phyloP scores from a whole-genome alignment of 2,329 filamentous ascomycete species.

The Cryphonectria radicalis region DNA sequence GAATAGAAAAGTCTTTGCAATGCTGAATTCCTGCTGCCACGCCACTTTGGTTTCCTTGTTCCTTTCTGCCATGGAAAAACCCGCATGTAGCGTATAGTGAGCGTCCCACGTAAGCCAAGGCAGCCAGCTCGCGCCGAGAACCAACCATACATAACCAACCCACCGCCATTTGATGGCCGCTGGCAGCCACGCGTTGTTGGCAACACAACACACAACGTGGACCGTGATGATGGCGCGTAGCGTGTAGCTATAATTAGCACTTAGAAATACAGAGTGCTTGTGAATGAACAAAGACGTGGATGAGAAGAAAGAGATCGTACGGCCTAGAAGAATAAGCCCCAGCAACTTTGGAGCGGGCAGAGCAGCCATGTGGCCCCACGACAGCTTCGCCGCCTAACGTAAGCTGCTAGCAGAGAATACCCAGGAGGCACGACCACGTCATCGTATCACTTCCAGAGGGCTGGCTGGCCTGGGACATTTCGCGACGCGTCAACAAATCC shows the following conservation, averaged over 20 bases:
- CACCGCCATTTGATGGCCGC: not conserved
- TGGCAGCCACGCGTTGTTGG: not conserved
- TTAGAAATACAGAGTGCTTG: not conserved
- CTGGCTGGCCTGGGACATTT: not conserved
- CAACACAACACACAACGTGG: not conserved
- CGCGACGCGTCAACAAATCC: not conserved
- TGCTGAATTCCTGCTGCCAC: not conserved
- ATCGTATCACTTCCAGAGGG: not conserved
- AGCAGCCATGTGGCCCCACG: not conserved
- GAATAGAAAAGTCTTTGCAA: not conserved
- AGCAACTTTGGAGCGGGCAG: not conserved
- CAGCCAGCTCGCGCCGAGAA: not conserved
- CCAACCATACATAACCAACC: too few relatives aligned
- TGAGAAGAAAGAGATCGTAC: not conserved
- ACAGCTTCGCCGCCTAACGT: not conserved
- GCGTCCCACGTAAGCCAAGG: not conserved
- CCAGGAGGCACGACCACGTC: not conserved
- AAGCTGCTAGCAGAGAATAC: not conserved
- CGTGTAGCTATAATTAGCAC: not conserved
- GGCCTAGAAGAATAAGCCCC: not conserved
- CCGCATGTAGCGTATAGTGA: too few relatives aligned
- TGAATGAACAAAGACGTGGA: not conserved
- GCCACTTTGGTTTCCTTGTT: not conserved
- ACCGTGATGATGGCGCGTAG: not conserved
- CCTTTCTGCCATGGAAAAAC: too few relatives aligned